Base-by-base conservation (phyloP, 768 basidiomycete species). In the Paxillus involutus region DNA sequence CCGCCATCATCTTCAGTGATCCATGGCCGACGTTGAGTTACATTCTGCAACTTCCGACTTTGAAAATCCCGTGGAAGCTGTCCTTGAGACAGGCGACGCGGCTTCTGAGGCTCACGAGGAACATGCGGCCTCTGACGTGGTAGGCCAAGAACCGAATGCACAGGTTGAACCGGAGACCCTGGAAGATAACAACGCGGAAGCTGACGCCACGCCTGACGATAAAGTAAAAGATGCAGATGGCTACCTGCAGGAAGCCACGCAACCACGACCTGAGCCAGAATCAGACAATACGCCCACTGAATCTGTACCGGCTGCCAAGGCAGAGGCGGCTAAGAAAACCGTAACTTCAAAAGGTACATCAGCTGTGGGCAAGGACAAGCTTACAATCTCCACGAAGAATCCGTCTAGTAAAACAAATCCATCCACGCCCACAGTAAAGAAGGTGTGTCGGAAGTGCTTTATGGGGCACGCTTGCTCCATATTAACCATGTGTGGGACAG, bases 361-460 rank as follows among this genome's bases (percentile, higher is more conserved):
- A 36, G 57, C 51, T 54, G 44, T 52, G 48, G 46, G 56, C 50
- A 72, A 69, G 55, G 63, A 59, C 49, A 77, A 72, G 69, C 63
- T 67, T 36, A 57, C 70, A 41, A 71, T 76, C 59, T 67, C 74
- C 42, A 73, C 72, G 54, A 83, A 77, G 64, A 64, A 75, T 53
- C 59, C 73, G 40, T 61, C 74, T 24, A 71, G 69, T 47, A 87
- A 83, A 71, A 54, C 74, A 21, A 77, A 71, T 59, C 76, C 82
- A 33, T 70, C 80, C 40, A 80, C 83, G 17, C 78, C 82, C 51
- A 67, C 77, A 10, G 85, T 85, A 44, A 91, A 88, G 75, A 90
- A 86, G 80, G 90, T 86, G 58, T 53, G 75, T 71, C 49, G 24
- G 52, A 49, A 52, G 43, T 58, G 58, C 58, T 56, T 56, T 54